Percentiles rank a stretch among this genome's conserved stretches.
Evolutionary conservation across 768 basidiomycete species (phyloP).

Genomic region (Tylopilus sp.): DNA sequence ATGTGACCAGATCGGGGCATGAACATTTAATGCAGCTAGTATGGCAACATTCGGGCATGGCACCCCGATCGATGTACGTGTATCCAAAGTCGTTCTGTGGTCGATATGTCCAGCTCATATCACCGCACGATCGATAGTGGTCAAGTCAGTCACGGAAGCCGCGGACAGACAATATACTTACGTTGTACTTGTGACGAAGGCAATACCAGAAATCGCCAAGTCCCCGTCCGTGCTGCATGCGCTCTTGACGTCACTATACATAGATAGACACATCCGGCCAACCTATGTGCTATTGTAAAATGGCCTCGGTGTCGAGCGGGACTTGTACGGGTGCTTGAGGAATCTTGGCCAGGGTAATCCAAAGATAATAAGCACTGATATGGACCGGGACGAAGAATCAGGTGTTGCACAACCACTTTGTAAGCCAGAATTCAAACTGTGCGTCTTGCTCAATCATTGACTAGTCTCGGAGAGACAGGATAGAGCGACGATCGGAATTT

Average conservation of each 20-base stretch:
- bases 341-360: slow-evolving; percentile 42
- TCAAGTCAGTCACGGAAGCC: slow-evolving; percentile 56
- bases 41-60: slow-evolving; percentile 56
- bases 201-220: slow-evolving; percentile 59
- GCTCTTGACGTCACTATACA: slow-evolving; percentile 48
- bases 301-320: slow-evolving; percentile 59
- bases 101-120: background rate
- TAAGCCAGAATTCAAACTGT: slow-evolving; percentile 29
- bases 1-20: slow-evolving; percentile 45
- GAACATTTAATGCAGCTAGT: slow-evolving; percentile 54
- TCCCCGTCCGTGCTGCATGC: slow-evolving; percentile 57
- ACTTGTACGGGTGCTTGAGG: slow-evolving; percentile 54
- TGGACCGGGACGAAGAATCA: slow-evolving; percentile 54
- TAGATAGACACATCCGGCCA: slow-evolving; percentile 46
- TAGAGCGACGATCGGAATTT: slow-evolving; percentile 50
- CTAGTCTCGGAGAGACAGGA: slow-evolving; percentile 25
- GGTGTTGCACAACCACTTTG: slow-evolving; percentile 51
- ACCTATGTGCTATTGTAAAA: slow-evolving; percentile 68
- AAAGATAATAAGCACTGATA: slow-evolving; percentile 50
- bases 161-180: slow-evolving; percentile 58
- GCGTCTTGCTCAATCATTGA: background rate
- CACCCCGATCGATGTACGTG: slow-evolving; percentile 56
- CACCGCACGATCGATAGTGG: slow-evolving; percentile 41
- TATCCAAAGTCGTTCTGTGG: background rate
- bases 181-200: slow-evolving; percentile 68